phyloP scores from a whole-genome alignment of 2,329 filamentous ascomycete species.

The Fusarium sp. region DNA sequence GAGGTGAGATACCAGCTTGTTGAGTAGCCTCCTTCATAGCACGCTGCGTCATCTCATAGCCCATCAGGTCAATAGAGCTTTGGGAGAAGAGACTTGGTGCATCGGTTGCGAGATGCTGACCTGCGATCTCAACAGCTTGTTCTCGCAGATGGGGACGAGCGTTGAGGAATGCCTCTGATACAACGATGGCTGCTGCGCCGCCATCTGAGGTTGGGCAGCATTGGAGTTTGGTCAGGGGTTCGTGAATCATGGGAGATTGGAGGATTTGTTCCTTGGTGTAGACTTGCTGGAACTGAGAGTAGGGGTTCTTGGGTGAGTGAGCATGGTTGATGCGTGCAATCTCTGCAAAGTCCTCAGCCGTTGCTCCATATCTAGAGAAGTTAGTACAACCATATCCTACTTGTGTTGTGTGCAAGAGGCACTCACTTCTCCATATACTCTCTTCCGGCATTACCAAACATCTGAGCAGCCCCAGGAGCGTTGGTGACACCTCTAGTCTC shows the following conservation, averaged over 20 bases:
- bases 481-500: constrained; percentile 83
- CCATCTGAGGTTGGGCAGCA: constrained; percentile 98
- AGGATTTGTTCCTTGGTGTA: constrained; percentile 88
- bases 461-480: constrained; percentile 85
- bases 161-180: constrained; percentile 89
- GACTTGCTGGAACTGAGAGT: constrained; percentile 95
- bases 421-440: constrained; percentile 94
- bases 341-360: constrained; percentile 87
- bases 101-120: constrained; percentile 89
- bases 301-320: constrained; percentile 91
- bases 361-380: constrained; percentile 77
- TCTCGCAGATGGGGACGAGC: constrained; percentile 81
- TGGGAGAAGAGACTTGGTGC: constrained; percentile 79
- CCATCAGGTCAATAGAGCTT: constrained; percentile 87
- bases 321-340: constrained; percentile 93
- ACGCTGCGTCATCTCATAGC: constrained; percentile 81
- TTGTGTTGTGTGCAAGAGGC: too few relatives aligned
- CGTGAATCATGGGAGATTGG: constrained; percentile 79
- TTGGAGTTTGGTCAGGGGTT: constrained; percentile 95
- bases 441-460: constrained; percentile 92
- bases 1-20: constrained; percentile 73
- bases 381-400: constrained; percentile 9
- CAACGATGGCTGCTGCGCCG: constrained; percentile 85
- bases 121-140: constrained; percentile 89
- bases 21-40: constrained; percentile 75